phyloP scores from a whole-genome alignment of 345 rosid species.

The Murraya paniculata region DNA sequence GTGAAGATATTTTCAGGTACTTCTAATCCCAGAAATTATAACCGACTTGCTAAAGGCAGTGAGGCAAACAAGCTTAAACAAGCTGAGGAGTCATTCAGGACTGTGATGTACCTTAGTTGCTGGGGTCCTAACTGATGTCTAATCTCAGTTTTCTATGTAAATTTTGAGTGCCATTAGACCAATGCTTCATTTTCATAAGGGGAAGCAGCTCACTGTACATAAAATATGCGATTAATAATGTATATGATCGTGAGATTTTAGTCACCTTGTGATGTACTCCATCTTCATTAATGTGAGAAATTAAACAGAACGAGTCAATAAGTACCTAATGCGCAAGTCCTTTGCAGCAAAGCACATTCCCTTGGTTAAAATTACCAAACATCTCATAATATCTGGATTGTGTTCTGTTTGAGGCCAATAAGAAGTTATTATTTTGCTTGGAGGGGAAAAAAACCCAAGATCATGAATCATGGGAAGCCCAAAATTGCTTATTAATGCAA shows the following conservation, averaged over 20 bases:
- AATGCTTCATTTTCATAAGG: background rate
- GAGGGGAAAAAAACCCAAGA: background rate
- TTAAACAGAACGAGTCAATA: background rate
- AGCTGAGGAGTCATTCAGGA: conserved; percentile 43
- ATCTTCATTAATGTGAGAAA: background rate
- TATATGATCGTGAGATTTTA: background rate
- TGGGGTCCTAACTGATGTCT: conserved; percentile 35
- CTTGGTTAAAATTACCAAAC: background rate
- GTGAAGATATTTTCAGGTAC: conserved; percentile 18
- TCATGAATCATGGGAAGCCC: background rate
- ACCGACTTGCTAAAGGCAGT: background rate
- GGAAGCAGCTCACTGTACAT: conserved; percentile 3
- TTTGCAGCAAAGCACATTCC: background rate
- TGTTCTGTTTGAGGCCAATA: background rate
- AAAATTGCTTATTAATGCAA: background rate
- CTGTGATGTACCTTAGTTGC: conserved; percentile 42
- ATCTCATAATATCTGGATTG: too few species aligned
- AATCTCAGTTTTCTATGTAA: background rate
- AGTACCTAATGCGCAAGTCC: background rate
- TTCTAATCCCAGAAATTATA: background rate
- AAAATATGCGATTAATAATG: background rate
- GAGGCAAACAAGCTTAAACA: conserved; percentile 23
- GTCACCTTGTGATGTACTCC: background rate
- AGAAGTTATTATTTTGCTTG: background rate
- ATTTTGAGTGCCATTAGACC: background rate